phyloP scores from a whole-genome alignment of 2,329 filamentous ascomycete species.

The Decorospora gaudefroyi region DNA sequence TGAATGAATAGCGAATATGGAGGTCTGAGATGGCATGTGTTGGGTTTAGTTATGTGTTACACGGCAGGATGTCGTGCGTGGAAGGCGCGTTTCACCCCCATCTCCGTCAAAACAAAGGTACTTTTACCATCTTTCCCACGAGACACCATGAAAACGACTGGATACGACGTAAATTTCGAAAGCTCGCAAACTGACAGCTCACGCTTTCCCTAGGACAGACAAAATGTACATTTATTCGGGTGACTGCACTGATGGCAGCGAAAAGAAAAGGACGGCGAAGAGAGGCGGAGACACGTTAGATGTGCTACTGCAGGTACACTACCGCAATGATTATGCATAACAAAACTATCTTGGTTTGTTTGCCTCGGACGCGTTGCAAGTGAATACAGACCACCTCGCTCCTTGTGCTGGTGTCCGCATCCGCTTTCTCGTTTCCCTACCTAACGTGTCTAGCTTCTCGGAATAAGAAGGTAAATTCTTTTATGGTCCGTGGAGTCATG shows the following conservation, averaged over 20 bases:
- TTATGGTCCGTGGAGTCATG: constrained; percentile 11
- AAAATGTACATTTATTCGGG: too few species aligned
- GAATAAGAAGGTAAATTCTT: constrained; percentile 2
- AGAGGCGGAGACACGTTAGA: constrained; percentile 11
- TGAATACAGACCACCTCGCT: constrained; percentile 2
- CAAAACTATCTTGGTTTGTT: constrained; percentile 17
- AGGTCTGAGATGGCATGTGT: too few species aligned
- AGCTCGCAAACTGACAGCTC: too few species aligned
- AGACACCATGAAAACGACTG: too few species aligned
- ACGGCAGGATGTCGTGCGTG: constrained; percentile 19
- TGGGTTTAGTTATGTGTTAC: background rate
- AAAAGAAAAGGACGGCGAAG: constrained; percentile 8
- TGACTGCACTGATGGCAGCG: too few species aligned
- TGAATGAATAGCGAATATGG: too few species aligned
- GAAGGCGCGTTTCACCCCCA: constrained; percentile 12
- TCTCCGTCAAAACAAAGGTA: constrained; percentile 4
- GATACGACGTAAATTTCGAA: too few species aligned
- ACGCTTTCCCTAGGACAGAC: too few species aligned
- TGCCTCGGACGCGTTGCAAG: constrained; percentile 6
- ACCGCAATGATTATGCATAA: constrained; percentile 24
- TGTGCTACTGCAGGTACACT: constrained; percentile 28
- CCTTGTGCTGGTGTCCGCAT: too few species aligned
- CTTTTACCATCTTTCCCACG: background rate
- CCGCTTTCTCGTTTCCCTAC: too few species aligned
- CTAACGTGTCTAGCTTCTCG: too few species aligned